These are phyloP conservation scores for Diplodia corticola DNA, from an alignment of 2,329 filamentous ascomycete species.

Conservation along the genomic window DNA sequence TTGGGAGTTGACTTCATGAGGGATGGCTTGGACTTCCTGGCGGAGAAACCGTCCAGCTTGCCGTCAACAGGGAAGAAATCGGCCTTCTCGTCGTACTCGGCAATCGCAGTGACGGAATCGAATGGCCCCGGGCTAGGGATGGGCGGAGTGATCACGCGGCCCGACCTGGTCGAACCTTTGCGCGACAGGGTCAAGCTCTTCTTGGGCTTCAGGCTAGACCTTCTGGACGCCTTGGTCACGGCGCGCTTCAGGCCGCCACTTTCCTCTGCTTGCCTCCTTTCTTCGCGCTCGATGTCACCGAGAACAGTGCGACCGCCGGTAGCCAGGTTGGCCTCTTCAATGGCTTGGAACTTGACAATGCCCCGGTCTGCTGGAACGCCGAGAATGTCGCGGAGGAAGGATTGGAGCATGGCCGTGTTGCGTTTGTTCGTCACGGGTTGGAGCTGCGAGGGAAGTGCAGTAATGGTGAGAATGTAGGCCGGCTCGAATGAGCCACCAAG, in stretches of 20 bases:
- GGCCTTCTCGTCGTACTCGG: slow-evolving; percentile 6
- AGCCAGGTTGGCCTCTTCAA: slow-evolving; percentile 71
- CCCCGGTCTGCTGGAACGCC: slow-evolving; percentile 67
- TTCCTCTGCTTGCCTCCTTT: slow-evolving; percentile 47
- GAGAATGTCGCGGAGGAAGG: slow-evolving; percentile 70
- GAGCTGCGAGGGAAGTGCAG: slow-evolving; percentile 67
- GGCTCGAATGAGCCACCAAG: slow-evolving; percentile 75
- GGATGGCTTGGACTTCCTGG: slow-evolving; percentile 24
- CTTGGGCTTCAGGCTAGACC: slow-evolving; percentile 37
- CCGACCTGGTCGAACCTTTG: slow-evolving; percentile 34
- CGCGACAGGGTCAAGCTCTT: slow-evolving; percentile 40
- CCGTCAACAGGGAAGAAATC: slow-evolving; percentile 28
- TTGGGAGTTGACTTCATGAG: slow-evolving; percentile 23
- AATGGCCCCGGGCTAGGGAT: slow-evolving; percentile 37
- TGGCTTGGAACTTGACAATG: slow-evolving; percentile 69
- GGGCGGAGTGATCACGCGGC: slow-evolving; percentile 34
- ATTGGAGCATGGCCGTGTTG: slow-evolving; percentile 75
- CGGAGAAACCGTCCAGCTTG: slow-evolving; percentile 28
- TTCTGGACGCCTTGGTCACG: slow-evolving; percentile 40
- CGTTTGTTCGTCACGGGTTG: slow-evolving; percentile 76
- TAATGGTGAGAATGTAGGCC: slow-evolving; percentile 75
- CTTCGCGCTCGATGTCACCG: slow-evolving; percentile 64
- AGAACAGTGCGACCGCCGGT: slow-evolving; percentile 69
- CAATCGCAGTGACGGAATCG: slow-evolving; percentile 38
- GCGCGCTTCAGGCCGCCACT: slow-evolving; percentile 45